Conservation (phyloP, 805 yeast genomes). For the Nakazawaea populi region DNA sequence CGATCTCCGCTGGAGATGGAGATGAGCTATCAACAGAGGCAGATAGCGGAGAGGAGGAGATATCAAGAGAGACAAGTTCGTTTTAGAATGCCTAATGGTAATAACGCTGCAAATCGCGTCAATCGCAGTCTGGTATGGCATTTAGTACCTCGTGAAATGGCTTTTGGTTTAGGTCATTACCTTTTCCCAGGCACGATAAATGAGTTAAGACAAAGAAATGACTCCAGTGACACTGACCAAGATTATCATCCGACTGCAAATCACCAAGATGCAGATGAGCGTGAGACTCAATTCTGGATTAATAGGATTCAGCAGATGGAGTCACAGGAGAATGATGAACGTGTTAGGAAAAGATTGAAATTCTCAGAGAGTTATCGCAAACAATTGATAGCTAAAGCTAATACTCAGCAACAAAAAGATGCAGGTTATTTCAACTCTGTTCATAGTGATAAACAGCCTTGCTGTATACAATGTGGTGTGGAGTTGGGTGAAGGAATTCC, state of each 20-base stretch:
- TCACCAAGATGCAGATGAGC: not conserved
- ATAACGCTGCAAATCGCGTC: not conserved
- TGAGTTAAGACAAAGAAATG: slow-evolving; percentile 2
- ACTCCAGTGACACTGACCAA: not conserved
- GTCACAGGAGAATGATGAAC: slow-evolving; percentile 4
- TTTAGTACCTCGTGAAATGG: not conserved
- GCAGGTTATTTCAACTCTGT: slow-evolving; percentile 20
- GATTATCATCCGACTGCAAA: not conserved
- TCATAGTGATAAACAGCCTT: slow-evolving; percentile 30
- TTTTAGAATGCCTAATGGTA: not conserved
- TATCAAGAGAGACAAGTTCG: not conserved
- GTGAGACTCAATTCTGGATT: slow-evolving; percentile 7
- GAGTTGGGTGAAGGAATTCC: slow-evolving; percentile 73
- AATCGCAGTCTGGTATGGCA: not conserved
- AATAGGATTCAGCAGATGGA: slow-evolving; percentile 9
- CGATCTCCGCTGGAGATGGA: slow-evolving; percentile 6
- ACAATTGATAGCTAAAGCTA: slow-evolving; percentile 12
- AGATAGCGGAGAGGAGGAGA: not conserved
- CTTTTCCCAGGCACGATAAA: slow-evolving; percentile 3
- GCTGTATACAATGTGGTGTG: slow-evolving; percentile 68
- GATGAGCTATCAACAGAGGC: not conserved
- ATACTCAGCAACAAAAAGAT: slow-evolving; percentile 12
- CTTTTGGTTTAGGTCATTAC: slow-evolving; percentile 1
- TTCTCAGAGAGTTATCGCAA: slow-evolving; percentile 18
- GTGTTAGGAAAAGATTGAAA: slow-evolving; percentile 3